Conservation (phyloP, 2,329 filamentous ascomycete genomes). For the Albifimbria verrucaria region DNA sequence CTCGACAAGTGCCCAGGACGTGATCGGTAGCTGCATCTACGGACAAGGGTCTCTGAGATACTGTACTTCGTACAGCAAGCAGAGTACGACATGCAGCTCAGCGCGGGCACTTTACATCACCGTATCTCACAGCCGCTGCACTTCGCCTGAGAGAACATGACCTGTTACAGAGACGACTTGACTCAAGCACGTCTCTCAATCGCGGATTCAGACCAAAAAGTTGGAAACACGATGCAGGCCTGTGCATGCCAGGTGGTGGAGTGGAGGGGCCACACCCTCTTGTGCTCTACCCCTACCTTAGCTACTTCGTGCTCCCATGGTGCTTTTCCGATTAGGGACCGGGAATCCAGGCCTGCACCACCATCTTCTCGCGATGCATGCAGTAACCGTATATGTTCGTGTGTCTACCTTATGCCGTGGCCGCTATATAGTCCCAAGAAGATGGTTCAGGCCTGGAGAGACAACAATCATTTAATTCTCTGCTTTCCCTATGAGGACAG, state of each 20-base stretch:
- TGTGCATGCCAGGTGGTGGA: not conserved
- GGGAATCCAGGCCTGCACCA: too few species aligned
- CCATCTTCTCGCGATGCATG: too few species aligned
- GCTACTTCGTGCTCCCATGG: too few species aligned
- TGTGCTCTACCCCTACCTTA: not conserved
- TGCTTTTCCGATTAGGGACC: too few species aligned
- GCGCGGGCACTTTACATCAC: not conserved
- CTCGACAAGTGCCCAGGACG: not conserved
- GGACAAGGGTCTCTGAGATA: not conserved
- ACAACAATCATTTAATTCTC: not conserved
- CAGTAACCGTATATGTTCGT: too few species aligned
- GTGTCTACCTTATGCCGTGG: too few species aligned
- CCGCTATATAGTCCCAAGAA: too few species aligned
- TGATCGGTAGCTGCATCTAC: not conserved
- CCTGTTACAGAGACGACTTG: not conserved
- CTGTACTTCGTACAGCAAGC: too few species aligned
- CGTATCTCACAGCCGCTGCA: not conserved
- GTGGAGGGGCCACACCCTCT: not conserved
- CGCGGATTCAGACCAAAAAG: not conserved
- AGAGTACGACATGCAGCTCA: not conserved
- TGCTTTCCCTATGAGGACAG: not conserved
- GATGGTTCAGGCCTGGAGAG: not conserved
- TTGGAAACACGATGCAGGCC: not conserved
- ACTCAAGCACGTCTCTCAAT: too few species aligned
- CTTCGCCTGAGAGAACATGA: not conserved